These are phyloP conservation scores for Hypoxylon sp. DNA, from an alignment of 2,329 filamentous ascomycete genomes.

Conservation along the genomic window DNA sequence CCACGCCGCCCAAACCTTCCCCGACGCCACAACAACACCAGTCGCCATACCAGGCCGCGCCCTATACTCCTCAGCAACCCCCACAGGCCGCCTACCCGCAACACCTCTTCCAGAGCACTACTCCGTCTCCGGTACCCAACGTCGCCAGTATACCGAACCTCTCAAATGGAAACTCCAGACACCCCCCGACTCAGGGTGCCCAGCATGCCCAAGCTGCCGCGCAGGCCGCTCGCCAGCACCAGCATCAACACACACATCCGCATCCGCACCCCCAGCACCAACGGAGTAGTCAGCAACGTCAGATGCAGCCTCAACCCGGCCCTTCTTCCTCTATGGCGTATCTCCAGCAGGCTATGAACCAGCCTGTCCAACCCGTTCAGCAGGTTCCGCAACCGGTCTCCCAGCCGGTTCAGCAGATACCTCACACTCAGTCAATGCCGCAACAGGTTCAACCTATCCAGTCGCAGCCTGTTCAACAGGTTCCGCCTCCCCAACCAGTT, in stretches of 20 bases:
- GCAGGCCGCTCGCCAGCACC: constrained; percentile 54
- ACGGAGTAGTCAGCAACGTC: constrained; percentile 54
- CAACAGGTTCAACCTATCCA: constrained; percentile 52
- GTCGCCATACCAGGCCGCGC: constrained; percentile 69
- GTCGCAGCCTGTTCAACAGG: constrained; percentile 47
- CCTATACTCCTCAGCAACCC: constrained; percentile 68
- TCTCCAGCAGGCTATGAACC: constrained; percentile 55
- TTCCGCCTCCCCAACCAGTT: constrained; percentile 51
- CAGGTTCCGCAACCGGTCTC: constrained; percentile 53
- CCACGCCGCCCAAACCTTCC: constrained; percentile 69
- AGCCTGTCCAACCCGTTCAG: constrained; percentile 52
- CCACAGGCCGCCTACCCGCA: constrained; percentile 65
- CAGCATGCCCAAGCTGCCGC: constrained; percentile 58
- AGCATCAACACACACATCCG: constrained; percentile 54
- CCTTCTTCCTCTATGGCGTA: constrained; percentile 52
- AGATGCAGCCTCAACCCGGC: constrained; percentile 55
- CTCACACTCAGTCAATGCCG: constrained; percentile 53
- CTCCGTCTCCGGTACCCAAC: constrained; percentile 63
- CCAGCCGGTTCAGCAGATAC: constrained; percentile 52
- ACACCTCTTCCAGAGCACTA: constrained; percentile 67
- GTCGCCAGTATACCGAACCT: constrained; percentile 66
- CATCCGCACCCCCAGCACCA: constrained; percentile 56
- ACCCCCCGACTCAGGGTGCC: constrained; percentile 63
- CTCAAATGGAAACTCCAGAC: constrained; percentile 64
- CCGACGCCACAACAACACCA: constrained; percentile 68